These are phyloP conservation scores for Fonsecaea nubica DNA, from an alignment of 2,329 filamentous ascomycete genomes.

Conservation along the genomic window DNA sequence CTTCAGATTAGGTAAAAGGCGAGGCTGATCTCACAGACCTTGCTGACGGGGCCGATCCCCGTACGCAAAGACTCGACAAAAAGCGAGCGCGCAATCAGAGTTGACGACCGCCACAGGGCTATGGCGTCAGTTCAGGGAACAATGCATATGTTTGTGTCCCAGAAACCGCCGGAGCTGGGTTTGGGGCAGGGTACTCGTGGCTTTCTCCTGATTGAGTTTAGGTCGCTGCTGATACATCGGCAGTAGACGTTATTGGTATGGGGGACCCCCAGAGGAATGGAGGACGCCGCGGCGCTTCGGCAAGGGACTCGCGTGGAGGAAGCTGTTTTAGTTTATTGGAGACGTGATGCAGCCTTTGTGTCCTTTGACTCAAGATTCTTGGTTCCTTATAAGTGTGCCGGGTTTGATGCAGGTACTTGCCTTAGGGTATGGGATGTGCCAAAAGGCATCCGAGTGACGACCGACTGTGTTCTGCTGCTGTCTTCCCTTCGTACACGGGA, in stretches of 20 bases:
- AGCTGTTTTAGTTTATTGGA: conserved; percentile 10
- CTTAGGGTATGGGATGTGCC: background rate
- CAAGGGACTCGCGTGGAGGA: conserved; percentile 20
- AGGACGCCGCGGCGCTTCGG: conserved; percentile 19
- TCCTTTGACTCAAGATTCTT: conserved; percentile 18
- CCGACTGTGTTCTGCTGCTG: background rate
- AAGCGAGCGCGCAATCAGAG: conserved; percentile 3
- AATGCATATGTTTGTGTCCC: conserved; percentile 7
- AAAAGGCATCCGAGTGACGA: background rate
- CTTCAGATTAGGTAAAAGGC: conserved; percentile 32
- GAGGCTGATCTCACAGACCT: conserved; percentile 20
- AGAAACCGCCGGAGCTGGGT: conserved; percentile 21
- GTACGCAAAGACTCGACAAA: conserved; percentile 5
- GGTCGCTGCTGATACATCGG: conserved; percentile 34
- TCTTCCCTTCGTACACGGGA: background rate
- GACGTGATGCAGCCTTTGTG: conserved; percentile 9
- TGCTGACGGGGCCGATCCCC: conserved; percentile 13
- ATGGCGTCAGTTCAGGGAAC: conserved; percentile 9
- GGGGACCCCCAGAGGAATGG: conserved; percentile 19
- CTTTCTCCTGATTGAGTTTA: conserved; percentile 37
- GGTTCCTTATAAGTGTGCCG: conserved; percentile 22
- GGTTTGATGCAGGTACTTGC: conserved; percentile 20
- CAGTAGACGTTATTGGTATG: conserved; percentile 25
- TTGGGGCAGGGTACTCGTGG: conserved; percentile 15
- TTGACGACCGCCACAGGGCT: background rate